Evolutionary conservation across 2,329 filamentous ascomycete genomes (phyloP), one percentile per base, ranked within the genome.

Genomic region (Aschersonia sp.): DNA sequence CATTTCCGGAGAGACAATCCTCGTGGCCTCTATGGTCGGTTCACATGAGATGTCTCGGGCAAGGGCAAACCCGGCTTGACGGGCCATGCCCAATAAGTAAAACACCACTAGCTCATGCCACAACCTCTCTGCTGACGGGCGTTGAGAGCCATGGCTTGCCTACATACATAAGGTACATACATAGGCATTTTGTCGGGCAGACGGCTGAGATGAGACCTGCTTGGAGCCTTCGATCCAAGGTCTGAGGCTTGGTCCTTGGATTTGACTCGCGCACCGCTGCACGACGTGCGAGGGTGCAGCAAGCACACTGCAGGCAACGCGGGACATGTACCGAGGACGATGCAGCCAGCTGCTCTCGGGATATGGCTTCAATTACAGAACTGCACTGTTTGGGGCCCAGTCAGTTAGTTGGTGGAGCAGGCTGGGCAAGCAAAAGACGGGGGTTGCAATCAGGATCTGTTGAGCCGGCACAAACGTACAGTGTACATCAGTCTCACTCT

Each of bases 11-110:
- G n/a, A 44, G 43, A 49, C 32, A 45, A 10, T 35, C 42, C 42
- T 44, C 45, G 48, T 49, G 48, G 42, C 43, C 40, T 49, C 14
- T 44, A 41, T 46, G 48, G 50, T 35, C 44, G 12, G 42, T 44
- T 39, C 43, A 52, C 49, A 46, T 47, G 32, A 48, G n/a, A 50
- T 50, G 53, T 54, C 51, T 53, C 48, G 51, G 50, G 35, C 47
- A 51, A 46, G 41, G 31, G 46, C 42, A 32, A 47, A 32, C 30
- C 35, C 48, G 43, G 48, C 37, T 40, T 37, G 39, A 37, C 45
- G 31, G 47, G 9, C 31, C 14, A 22, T 29, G 31, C 44, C 22
- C 31, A 12, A 8, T 4, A 5, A 37, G 8, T 9, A 37, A 8
- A 12, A 37, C 35, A 37, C 35, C 4, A 12, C 35, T 37, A 12